Evolutionary conservation across 805 yeast genomes (phyloP).

Genomic region (Ogataea ramenticola): DNA sequence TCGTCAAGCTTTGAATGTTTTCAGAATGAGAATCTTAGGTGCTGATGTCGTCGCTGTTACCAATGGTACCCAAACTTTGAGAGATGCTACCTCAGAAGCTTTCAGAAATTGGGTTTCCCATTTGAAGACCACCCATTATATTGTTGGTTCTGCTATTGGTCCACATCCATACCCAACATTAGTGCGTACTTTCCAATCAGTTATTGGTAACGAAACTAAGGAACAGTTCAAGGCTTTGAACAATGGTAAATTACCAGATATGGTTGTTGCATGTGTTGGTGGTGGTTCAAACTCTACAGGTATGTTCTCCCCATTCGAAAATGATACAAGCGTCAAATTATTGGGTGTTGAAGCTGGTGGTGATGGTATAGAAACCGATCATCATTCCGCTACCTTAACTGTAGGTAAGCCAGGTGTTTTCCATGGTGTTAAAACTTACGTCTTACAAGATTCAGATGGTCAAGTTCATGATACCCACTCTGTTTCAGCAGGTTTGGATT

Average conservation of each 20-base stretch:
- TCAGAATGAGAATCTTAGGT: slow-evolving; percentile 94
- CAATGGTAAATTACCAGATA: slow-evolving; percentile 81
- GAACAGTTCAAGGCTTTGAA: slow-evolving; percentile 78
- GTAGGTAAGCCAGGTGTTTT: slow-evolving; percentile 95
- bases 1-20: slow-evolving; percentile 96
- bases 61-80: slow-evolving; percentile 89
- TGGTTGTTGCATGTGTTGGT: slow-evolving; percentile 97
- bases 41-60: slow-evolving; percentile 92
- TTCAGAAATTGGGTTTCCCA: slow-evolving; percentile 93
- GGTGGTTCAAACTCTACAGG: slow-evolving; percentile 98
- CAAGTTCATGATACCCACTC: slow-evolving; percentile 98
- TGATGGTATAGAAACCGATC: slow-evolving; percentile 83
- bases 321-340: slow-evolving; percentile 68
- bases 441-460: slow-evolving; percentile 86
- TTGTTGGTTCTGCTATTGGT: slow-evolving; percentile 97
- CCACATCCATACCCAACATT: slow-evolving; percentile 99
- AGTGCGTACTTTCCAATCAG: slow-evolving; percentile 97
- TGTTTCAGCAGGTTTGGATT: slow-evolving; percentile 96
- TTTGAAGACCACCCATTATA: slow-evolving; percentile 80
- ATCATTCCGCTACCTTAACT: slow-evolving; percentile 92
- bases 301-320: slow-evolving; percentile 88
- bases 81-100: slow-evolving; percentile 98
- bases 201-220: slow-evolving; percentile 92
- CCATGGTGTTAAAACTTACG: slow-evolving; percentile 95
- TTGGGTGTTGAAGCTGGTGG: slow-evolving; percentile 99